Evolutionary conservation across 2,329 filamentous ascomycete species (phyloP), one percentile per base, ranked within the genome.

Genomic region (Bisporella sp.): DNA sequence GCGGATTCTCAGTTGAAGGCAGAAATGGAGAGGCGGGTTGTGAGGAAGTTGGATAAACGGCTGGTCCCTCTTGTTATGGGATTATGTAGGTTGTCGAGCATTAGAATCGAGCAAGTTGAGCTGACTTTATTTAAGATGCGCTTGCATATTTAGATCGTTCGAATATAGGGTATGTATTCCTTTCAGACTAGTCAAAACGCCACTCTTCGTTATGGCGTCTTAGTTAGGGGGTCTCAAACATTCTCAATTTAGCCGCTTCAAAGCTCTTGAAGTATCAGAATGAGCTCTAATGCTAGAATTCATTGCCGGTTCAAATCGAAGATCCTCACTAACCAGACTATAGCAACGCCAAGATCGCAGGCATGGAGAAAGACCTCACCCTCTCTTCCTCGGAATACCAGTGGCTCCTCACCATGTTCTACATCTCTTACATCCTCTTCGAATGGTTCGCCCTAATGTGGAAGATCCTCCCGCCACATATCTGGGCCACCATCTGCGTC

Each of bases 11-110:
- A 21, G 2, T 21, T 21, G 21, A 21, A 21, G 21, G 21, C 54
- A 6, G 51, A 46, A 40, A 49, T 57, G 60, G 81, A 83, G 59
- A 67, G 62, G 31, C 62, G 66, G 35, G 72, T 84, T n/a, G 65
- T 81, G 40, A 73, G 68, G 59, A 82, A 77, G 64, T 71, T 86
- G 53, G 82, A 86, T 62, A 71, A 71, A 47, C 71, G 71, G 50
- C 69, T 86, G 30, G 78, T 84, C n/a, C 55, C 55, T 32, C 39
- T 60, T 4, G 53, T 59, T 32, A 52, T 57, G 13, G 55, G 45
- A 4, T 50, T 60, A 32, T 60, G 55, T 57, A 31, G 6, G 45
- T 4, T 9, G 6, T n/a, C 6, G 21, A 21, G 21, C 21, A 21
- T 3, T 3, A 21, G 2, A 21, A 3, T 3, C 21, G 21, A 21